A percentile compares a stretch with the other conserved stretches of the same genome.
Conservation (phyloP, 2,329 filamentous ascomycete genomes). For the Stemphylium beticola region DNA sequence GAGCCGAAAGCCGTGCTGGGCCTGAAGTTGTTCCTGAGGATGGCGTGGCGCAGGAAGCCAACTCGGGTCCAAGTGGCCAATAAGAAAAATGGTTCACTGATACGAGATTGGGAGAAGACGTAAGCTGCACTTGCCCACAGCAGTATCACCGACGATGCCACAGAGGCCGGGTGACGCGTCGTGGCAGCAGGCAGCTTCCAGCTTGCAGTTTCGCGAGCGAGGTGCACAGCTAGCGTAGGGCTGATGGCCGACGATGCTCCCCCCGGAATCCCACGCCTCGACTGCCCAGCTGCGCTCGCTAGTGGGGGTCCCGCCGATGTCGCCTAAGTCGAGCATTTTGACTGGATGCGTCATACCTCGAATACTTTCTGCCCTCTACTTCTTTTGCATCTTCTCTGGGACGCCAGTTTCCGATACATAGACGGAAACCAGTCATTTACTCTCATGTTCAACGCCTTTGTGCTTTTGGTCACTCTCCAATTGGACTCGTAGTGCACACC, state of each 20-base stretch:
- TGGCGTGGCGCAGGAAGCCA: neutral
- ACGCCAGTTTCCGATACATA: neutral
- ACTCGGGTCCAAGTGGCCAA: neutral
- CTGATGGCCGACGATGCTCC: constrained; percentile 16
- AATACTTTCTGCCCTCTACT: constrained; percentile 2
- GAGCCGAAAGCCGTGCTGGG: constrained; percentile 21
- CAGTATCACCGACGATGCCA: neutral
- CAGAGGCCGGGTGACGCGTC: constrained; percentile 22
- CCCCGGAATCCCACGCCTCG: constrained; percentile 11
- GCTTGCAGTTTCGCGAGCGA: neutral
- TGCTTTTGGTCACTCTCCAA: neutral
- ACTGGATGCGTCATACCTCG: constrained; percentile 26
- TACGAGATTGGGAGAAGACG: neutral
- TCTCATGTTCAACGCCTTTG: neutral
- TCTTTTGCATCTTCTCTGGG: neutral
- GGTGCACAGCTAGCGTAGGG: constrained; percentile 25
- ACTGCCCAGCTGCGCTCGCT: constrained; percentile 10
- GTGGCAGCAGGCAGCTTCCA: constrained; percentile 4
- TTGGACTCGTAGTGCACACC: constrained; percentile 3
- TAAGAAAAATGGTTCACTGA: too few species aligned
- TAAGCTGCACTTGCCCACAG: neutral
- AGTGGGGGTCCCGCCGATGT: constrained; percentile 39
- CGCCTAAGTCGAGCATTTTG: constrained; percentile 33
- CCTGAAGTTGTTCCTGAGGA: neutral
- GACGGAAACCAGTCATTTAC: neutral